phyloP scores from a whole-genome alignment of 345 rosid species.

The Balakata baccata region DNA sequence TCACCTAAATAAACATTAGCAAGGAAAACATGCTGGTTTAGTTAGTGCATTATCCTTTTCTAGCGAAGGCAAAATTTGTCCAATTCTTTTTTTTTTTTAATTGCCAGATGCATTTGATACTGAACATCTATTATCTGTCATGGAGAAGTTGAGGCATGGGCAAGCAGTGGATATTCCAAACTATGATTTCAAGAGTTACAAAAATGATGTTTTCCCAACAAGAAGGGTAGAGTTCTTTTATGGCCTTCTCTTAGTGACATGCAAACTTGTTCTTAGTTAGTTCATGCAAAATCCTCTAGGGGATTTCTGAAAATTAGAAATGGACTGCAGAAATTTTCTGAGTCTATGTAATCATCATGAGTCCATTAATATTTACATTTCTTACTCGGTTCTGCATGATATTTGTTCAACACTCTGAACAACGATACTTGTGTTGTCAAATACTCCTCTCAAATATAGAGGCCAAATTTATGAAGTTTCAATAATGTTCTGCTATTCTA shows the following conservation, averaged over 20 bases:
- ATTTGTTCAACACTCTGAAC: neutral
- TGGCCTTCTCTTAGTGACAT: neutral
- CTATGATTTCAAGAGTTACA: constrained; percentile 85
- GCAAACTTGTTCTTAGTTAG: neutral
- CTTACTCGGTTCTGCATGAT: constrained; percentile 1
- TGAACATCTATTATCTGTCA: constrained; percentile 60
- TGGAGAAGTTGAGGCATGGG: constrained; percentile 87
- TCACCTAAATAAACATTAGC: neutral
- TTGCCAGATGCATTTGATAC: constrained; percentile 91
- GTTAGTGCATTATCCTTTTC: neutral
- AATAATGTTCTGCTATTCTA: neutral
- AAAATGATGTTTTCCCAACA: constrained; percentile 29
- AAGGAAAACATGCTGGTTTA: neutral
- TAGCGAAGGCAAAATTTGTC: neutral
- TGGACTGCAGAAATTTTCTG: neutral
- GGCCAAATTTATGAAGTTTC: no score
- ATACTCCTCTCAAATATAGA: no score
- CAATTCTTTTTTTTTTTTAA: constrained; percentile 16
- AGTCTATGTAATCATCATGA: neutral
- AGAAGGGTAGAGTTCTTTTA: constrained; percentile 29
- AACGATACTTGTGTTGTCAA: no score
- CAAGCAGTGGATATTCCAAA: constrained; percentile 91
- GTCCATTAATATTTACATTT: neutral
- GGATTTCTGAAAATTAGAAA: neutral
- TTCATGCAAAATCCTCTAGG: neutral